Evolutionary conservation across 768 basidiomycete genomes (phyloP), one percentile per base, ranked within the genome.

Genomic region (Leccinum truebloodii): DNA sequence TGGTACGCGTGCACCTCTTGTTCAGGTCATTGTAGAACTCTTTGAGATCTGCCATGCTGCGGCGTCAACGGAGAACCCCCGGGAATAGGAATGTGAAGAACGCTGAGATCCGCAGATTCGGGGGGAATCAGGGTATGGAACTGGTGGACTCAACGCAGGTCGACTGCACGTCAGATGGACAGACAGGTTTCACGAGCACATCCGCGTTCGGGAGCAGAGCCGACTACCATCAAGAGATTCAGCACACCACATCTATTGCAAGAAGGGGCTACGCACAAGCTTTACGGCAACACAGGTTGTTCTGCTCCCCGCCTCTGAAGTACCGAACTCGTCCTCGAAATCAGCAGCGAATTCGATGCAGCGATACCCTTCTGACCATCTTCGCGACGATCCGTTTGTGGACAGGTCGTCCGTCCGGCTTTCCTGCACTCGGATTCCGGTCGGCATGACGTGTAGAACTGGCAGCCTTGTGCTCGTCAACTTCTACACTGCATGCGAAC

Each of bases 401-500:
- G 28, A 28, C 28, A 28, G 28, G 28, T 28, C 28, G 28, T 28
- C 28, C 28, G 28, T 28, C 28, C 7, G 28, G 28, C 28, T 28
- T 28, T 28, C 28, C 28, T 28, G 28, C 28, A 28, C 28, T 28
- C 28, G 28, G 2, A 8, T 28, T 28, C 28, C 2, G 28, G 28
- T 52, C 9, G n/a, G 5, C 9, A 22, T 28, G 60, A 58, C 49
- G 51, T 49, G 20, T 14, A 7, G 30, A 58, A 28, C 75, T 78
- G 1, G 78, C 76, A 5, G 83, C 82, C 37, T 84, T 79, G 12
- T 73, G 73, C 66, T 87, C 83, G 64, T 93, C 86, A 13, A 90
- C 93, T 73, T 95, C 93, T 28, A 93, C 92, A 53, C 87, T 90
- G 75, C 96, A 96, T 22, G 83, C 87, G 64, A 97, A 85, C 13